Conservation (phyloP, 2,329 filamentous ascomycete genomes). For the Colletotrichum caudatum region DNA sequence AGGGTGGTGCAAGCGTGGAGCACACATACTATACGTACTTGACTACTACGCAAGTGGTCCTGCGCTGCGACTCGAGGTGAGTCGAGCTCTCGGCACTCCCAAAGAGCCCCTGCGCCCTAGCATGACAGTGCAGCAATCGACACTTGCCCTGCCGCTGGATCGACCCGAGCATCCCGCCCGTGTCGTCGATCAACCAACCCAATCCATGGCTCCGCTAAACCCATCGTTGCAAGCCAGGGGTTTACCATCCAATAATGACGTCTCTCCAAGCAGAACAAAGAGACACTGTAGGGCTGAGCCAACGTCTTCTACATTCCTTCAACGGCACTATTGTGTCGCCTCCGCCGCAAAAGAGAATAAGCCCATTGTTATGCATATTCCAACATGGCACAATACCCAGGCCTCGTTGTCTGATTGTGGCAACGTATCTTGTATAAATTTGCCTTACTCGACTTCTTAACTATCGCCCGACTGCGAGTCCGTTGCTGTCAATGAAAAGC, state of each 20-base stretch:
- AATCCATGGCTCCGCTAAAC: constrained; percentile 23
- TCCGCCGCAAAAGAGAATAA: too few species aligned
- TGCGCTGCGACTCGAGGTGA: constrained; percentile 1
- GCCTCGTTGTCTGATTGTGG: too few species aligned
- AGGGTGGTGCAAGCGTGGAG: neutral
- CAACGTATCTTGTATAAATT: neutral
- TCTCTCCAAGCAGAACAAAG: constrained; percentile 7
- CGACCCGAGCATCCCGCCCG: constrained; percentile 35
- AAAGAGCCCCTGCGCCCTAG: constrained; percentile 22
- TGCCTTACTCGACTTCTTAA: neutral
- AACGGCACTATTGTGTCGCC: neutral
- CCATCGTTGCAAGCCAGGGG: neutral
- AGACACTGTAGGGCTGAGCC: constrained; percentile 28
- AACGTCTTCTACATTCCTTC: constrained; percentile 8
- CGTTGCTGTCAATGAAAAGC: neutral
- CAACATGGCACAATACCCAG: neutral
- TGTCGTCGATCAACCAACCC: constrained; percentile 33
- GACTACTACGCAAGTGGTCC: neutral
- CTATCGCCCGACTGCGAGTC: neutral
- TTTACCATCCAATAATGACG: constrained; percentile 3
- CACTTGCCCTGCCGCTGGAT: constrained; percentile 23
- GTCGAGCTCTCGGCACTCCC: constrained; percentile 10
- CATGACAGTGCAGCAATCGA: constrained; percentile 31
- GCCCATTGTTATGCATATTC: neutral
- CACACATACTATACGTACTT: neutral